Percentiles rank a stretch among this genome's conserved stretches.
Evolutionary conservation across 2,329 filamentous ascomycete genomes (phyloP).

Genomic region (Paecilomyces formosus): DNA sequence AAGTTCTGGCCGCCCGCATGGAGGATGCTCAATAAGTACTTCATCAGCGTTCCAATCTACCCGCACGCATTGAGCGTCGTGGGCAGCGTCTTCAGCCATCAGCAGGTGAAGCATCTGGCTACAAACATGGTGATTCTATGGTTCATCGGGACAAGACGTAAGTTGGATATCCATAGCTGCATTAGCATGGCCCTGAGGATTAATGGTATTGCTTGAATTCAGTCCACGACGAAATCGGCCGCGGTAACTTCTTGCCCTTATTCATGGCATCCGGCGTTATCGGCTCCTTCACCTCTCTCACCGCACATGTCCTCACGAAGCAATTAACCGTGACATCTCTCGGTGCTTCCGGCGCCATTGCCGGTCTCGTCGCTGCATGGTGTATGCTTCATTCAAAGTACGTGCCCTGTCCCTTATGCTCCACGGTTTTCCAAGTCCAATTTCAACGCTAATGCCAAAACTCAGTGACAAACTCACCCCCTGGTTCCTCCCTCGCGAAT

Average conservation of each 20-base stretch:
- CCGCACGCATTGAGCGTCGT: constrained; percentile 47
- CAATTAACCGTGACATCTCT: constrained; percentile 40
- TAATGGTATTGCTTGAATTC: background rate
- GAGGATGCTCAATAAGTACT: constrained; percentile 50
- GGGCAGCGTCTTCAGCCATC: constrained; percentile 51
- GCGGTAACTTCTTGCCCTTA: constrained; percentile 48
- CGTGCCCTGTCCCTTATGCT: constrained; percentile 5
- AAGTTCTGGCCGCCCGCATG: constrained; percentile 45
- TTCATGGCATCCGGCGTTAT: constrained; percentile 42
- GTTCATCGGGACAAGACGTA: constrained; percentile 46
- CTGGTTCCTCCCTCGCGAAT: constrained; percentile 32
- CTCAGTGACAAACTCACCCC: constrained; percentile 26
- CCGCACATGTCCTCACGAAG: constrained; percentile 35
- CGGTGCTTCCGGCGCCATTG: constrained; percentile 45
- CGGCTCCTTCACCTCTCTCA: constrained; percentile 41
- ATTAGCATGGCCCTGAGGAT: too few species aligned
- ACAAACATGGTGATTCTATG: constrained; percentile 49
- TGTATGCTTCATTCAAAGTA: constrained; percentile 42
- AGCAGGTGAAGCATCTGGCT: constrained; percentile 44
- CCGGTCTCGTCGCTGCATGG: constrained; percentile 43
- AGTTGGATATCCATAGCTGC: constrained; percentile 6
- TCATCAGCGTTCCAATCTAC: constrained; percentile 45
- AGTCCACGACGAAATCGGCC: constrained; percentile 50
- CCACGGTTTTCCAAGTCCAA: background rate
- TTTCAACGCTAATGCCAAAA: background rate